phyloP scores from a whole-genome alignment of 2,329 filamentous ascomycete species.

The Fusarium agapanthi region DNA sequence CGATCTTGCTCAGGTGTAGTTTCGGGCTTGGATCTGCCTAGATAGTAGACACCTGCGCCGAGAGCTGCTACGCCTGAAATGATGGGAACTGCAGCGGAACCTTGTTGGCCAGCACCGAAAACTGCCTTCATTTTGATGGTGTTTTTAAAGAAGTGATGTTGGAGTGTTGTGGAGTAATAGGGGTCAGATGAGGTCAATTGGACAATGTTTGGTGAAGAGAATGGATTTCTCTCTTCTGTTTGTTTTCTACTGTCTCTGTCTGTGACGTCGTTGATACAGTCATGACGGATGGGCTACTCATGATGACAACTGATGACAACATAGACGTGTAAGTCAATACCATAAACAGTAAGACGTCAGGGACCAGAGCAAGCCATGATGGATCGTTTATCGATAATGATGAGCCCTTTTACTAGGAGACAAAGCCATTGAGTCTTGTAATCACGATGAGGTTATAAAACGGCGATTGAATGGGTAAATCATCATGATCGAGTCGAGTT shows the following conservation, averaged over 20 bases:
- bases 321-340: slow-evolving; percentile 28
- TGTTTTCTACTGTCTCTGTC: slow-evolving; percentile 13
- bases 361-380: slow-evolving; percentile 12
- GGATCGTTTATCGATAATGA: not conserved
- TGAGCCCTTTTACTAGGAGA: not conserved
- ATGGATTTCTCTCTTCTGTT: not conserved
- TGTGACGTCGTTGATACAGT: slow-evolving; percentile 35
- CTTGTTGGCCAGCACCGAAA: slow-evolving; percentile 30
- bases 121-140: slow-evolving; percentile 25
- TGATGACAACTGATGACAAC: slow-evolving; percentile 41
- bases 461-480: slow-evolving; percentile 8
- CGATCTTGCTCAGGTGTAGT: slow-evolving; percentile 27
- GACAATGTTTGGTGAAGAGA: not conserved
- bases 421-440: not conserved
- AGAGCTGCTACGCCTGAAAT: slow-evolving; percentile 32
- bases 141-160: not conserved
- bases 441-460: slow-evolving; percentile 11
- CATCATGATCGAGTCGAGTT: slow-evolving; percentile 3
- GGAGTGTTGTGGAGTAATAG: not conserved
- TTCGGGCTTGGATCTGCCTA: slow-evolving; percentile 9
- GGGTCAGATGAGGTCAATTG: not conserved
- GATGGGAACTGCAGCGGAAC: slow-evolving; percentile 28
- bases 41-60: slow-evolving; percentile 40
- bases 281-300: slow-evolving; percentile 33
- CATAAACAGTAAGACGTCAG: slow-evolving; percentile 7